phyloP scores from a whole-genome alignment of 208 protist genomes.

The Leishmania amazonensis region DNA sequence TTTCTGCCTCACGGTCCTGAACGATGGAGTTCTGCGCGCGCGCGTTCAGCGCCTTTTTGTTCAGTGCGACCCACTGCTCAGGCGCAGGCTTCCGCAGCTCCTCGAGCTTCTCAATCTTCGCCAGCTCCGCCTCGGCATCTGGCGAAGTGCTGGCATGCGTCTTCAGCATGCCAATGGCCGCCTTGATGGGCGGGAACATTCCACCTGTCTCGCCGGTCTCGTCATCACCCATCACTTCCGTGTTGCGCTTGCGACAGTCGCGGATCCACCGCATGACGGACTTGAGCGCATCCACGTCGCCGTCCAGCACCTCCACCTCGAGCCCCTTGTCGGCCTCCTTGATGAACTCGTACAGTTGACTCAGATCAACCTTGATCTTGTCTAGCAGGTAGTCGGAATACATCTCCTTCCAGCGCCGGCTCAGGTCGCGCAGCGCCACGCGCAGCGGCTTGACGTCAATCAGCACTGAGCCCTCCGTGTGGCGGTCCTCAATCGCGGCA shows the following conservation, averaged over 20 bases:
- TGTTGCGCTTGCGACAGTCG: constrained; percentile 89
- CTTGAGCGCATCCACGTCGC: constrained; percentile 90
- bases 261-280: constrained; percentile 94
- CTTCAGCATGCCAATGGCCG: constrained; percentile 92
- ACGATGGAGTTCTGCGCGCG: constrained; percentile 92
- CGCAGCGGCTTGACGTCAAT: constrained; percentile 97
- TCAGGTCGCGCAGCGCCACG: constrained; percentile 89
- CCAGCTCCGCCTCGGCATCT: constrained; percentile 75
- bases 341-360: constrained; percentile 91
- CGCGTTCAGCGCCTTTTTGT: constrained; percentile 95
- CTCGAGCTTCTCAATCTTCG: constrained; percentile 91
- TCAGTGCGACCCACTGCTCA: constrained; percentile 90
- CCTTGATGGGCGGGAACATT: constrained; percentile 93
- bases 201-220: constrained; percentile 83
- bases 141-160: constrained; percentile 81
- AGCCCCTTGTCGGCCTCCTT: constrained; percentile 92
- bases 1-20: constrained; percentile 92
- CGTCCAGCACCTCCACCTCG: constrained; percentile 91
- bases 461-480: constrained; percentile 89
- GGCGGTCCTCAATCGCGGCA: constrained; percentile 86
- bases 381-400: constrained; percentile 95
- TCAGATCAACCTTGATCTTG: constrained; percentile 87
- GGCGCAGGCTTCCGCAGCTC: constrained; percentile 92
- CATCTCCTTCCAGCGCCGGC: constrained; percentile 95
- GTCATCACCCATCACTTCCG: constrained; percentile 83